Base-by-base conservation (phyloP, 371 early-diverging fungal genomes). In the Rozella allomycis region DNA sequence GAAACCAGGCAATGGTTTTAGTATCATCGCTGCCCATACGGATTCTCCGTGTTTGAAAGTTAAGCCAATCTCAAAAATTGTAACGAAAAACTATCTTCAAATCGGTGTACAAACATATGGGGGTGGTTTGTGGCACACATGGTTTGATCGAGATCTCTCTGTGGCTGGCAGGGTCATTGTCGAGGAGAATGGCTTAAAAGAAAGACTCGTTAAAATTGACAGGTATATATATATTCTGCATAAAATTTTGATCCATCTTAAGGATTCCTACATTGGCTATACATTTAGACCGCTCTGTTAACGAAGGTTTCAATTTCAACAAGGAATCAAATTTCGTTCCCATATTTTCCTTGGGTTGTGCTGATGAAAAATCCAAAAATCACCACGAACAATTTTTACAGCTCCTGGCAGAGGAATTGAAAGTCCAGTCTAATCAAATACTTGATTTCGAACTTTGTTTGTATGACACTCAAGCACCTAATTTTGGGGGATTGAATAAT, bases 81-180 rank as follows among this genome's bases (percentile, higher is more conserved):
- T 70, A 37, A 70, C 69, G 26, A 45, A 43, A 9, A 84, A 80
- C 3, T 90, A 83, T 50, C 52, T 79, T 23, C 81, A 88, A 53
- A 78, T 85, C 21, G 84, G 90, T 46, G 75, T 82, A 35, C 73
- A 81, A 51, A 41, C 66, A 23, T 88, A 91, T 43, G 93, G 93
- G 39, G 93, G 91, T 27, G 91, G 85, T 6, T 30, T 40, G 22
- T 34, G 83, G 88, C 79, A 90, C 49, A 85, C 93, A 13, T 96
- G 93, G 91, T 96, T 93, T 54, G 96, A 96, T 55, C 72, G 93
- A 34, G 91, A 93, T 52, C 58, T 96, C 32, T 67, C 79, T 49
- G 54, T 96, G 28, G 90, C 90, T 33, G 97, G 97, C n/a, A 75
- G 88, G 27, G 84, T 86, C 9, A 51, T 96, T 47, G 72, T 88